Base-by-base conservation (phyloP, 164 flowering plant genomes). In the Piper longum region DNA sequence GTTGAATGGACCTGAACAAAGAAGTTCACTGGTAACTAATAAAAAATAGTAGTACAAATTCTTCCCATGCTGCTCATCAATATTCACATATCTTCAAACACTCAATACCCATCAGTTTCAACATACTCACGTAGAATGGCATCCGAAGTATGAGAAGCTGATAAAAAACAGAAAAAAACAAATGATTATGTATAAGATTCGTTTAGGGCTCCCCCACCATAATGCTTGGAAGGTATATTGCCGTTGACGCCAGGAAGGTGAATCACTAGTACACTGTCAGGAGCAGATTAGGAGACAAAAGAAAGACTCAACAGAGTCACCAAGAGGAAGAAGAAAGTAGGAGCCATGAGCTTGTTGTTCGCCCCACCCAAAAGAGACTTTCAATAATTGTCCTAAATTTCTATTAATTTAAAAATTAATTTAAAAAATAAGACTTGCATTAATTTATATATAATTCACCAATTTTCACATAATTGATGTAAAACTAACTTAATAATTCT, bases 1-100 rank as follows among this genome's bases (percentile, higher is more conserved):
- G 77, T 88, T 88, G 76, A 93, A 93, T 56, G 99, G 99, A 12
- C 99, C 98, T 93, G 78, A 60, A 12, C 17, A 41, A 41, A 7
- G 12, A 6, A 45, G 52, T 7, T 45, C 12, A 45, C 13, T 3
- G 12, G 12, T 6, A 45, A 45, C 12, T 45, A 7, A 7, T 45
- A 89, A 83, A 61, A 86, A 86, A 51, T 93, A 93, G 70, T 93
- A 90, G 71, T 73, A 93, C 62, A 89, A 72, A 44, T 80, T 85
- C 80, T 71, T 89, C 59, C 84, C 86, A 72, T 76, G 73, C 54
- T 9, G 70, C 67, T 81, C 81, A 79, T 83, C 85, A 18, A 89
- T 51, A 0, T 82, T 84, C 75, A 89, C 85, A 74, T 87, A 92
- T 73, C 98, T 91, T 74, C 61, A 76, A 62, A 61, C 43, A 68